Percentiles rank a stretch among this genome's conserved stretches.
phyloP scores from a whole-genome alignment of 2,329 filamentous ascomycete genomes.

The Microdochium nivale region DNA sequence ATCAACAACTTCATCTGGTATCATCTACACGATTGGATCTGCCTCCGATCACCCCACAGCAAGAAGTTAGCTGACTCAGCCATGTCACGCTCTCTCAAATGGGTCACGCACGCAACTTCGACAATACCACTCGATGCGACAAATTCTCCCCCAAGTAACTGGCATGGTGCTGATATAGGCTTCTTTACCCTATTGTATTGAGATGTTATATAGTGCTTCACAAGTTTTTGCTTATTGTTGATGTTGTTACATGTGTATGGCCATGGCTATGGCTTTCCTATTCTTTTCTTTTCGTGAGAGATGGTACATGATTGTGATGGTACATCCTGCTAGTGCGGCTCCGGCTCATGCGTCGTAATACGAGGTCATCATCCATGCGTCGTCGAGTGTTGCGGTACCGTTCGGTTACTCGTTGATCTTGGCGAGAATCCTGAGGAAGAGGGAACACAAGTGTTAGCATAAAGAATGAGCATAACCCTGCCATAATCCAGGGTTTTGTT shows the following conservation, averaged over 20 bases:
- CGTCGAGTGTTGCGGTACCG: neutral
- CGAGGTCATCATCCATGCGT: slow-evolving; percentile 5
- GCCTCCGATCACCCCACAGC: too few species aligned
- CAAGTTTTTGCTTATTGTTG: neutral
- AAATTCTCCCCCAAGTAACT: too few species aligned
- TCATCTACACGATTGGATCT: too few species aligned
- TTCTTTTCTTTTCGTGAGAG: neutral
- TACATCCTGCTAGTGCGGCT: neutral
- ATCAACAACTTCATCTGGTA: too few species aligned
- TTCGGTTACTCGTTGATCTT: slow-evolving; percentile 91
- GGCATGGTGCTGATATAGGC: too few species aligned
- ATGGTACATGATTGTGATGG: neutral
- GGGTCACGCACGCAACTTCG: too few species aligned
- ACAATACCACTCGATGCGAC: too few species aligned
- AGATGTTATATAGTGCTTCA: neutral
- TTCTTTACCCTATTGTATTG: too few species aligned
- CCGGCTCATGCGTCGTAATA: neutral
- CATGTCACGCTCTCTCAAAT: too few species aligned
- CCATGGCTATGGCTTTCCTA: neutral
- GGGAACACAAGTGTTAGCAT: slow-evolving; percentile 1
- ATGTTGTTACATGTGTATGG: neutral
- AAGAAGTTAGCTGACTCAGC: too few species aligned
- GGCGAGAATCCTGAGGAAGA: slow-evolving; percentile 67
- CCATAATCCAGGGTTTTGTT: neutral
- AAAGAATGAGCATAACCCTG: slow-evolving; percentile 6